Percentiles rank a stretch among this genome's conserved stretches.
phyloP scores from a whole-genome alignment of 768 basidiomycete species.

The Tephrocybe sp. region DNA sequence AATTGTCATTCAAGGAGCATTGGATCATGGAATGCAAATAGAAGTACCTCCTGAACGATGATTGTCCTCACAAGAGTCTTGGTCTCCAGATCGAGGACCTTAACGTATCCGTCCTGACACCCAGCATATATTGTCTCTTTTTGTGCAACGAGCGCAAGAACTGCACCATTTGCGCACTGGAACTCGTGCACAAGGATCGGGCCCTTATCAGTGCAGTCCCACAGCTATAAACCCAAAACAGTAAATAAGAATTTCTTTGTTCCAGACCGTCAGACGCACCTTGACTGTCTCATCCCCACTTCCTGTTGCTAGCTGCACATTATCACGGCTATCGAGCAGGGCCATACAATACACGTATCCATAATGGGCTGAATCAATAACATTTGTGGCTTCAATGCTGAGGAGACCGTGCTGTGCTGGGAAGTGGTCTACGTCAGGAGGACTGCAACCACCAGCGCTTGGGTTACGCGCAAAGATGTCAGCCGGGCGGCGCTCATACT shows the following conservation, averaged over 20 bases:
- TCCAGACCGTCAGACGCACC: conserved; percentile 32
- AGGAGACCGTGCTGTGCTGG: conserved; percentile 38
- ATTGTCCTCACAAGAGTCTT: conserved; percentile 84
- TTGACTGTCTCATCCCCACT: conserved; percentile 92
- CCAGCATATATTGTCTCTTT: conserved; percentile 89
- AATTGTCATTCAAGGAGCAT: neutral
- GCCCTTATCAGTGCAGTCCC: conserved; percentile 49
- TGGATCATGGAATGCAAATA: neutral
- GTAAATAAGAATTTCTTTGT: neutral
- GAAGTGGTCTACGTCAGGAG: conserved; percentile 25
- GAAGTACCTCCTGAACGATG: conserved; percentile 73
- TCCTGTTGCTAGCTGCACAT: conserved; percentile 68
- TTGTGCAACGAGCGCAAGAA: conserved; percentile 71
- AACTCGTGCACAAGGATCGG: conserved; percentile 62
- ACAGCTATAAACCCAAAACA: conserved; percentile 43
- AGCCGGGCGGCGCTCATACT: conserved; percentile 62
- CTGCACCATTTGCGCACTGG: conserved; percentile 71
- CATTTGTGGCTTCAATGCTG: conserved; percentile 62
- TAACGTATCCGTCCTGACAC: conserved; percentile 91
- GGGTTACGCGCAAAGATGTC: conserved; percentile 65
- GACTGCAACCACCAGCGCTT: conserved; percentile 26
- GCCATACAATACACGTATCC: conserved; percentile 91
- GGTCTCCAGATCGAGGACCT: conserved; percentile 89
- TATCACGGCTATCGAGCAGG: conserved; percentile 27
- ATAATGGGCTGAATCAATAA: conserved; percentile 87